Evolutionary conservation across 2,329 filamentous ascomycete genomes (phyloP).

Genomic region (Dichotomopilus funicola): DNA sequence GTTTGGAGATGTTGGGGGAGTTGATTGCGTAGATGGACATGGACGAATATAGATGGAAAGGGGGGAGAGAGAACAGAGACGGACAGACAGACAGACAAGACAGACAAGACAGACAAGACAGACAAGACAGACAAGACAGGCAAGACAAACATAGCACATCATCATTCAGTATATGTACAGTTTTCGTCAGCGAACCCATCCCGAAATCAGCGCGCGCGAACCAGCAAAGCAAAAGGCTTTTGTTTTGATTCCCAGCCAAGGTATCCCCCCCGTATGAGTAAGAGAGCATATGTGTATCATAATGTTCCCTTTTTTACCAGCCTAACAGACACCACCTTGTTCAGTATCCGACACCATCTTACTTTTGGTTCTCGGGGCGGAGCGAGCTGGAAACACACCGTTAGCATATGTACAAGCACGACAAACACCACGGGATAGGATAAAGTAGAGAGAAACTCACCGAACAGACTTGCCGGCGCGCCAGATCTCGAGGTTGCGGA

Average conservation of each 20-base stretch:
- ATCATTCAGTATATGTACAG: slow-evolving; percentile 19
- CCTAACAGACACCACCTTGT: slow-evolving; percentile 14
- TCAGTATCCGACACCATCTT: slow-evolving; percentile 30
- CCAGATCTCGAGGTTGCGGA: slow-evolving; percentile 98
- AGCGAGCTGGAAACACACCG: slow-evolving; percentile 49
- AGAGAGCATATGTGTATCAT: slow-evolving; percentile 17
- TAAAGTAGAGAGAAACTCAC: too few relatives aligned
- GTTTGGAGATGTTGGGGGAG: slow-evolving; percentile 45
- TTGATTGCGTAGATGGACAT: slow-evolving; percentile 35
- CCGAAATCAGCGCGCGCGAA: slow-evolving; percentile 10
- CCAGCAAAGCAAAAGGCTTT: slow-evolving; percentile 17
- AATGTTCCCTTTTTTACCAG: slow-evolving; percentile 10
- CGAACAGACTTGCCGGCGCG: slow-evolving; percentile 95
- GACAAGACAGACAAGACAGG: neutral
- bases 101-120: neutral
- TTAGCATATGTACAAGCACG: neutral
- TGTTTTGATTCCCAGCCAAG: slow-evolving; percentile 15
- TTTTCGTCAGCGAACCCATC: slow-evolving; percentile 12
- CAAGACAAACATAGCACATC: slow-evolving; percentile 11
- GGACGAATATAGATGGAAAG: neutral
- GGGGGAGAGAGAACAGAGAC: neutral
- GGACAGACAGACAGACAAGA: neutral
- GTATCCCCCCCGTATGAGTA: slow-evolving; percentile 18
- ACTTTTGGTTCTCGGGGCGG: slow-evolving; percentile 82
- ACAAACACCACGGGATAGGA: too few relatives aligned